Conservation (phyloP, 768 basidiomycete genomes). For the Sarcodon aspratus region DNA sequence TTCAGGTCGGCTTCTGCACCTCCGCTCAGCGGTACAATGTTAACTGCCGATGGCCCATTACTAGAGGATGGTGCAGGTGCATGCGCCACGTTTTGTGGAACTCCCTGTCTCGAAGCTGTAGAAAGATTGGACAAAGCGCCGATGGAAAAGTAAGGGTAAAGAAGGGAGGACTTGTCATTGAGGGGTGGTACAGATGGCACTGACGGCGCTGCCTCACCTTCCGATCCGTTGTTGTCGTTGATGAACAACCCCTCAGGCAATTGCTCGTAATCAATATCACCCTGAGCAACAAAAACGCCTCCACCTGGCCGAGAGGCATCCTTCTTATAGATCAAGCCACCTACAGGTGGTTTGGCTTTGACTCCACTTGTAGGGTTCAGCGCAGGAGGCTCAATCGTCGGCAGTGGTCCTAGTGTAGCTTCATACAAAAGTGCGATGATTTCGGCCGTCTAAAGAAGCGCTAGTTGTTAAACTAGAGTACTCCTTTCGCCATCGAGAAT, state of each 20-base stretch:
- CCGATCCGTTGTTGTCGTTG: slow-evolving; percentile 30
- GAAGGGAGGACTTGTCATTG: slow-evolving; percentile 9
- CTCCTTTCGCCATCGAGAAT: not conserved
- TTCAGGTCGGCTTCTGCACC: slow-evolving; percentile 34
- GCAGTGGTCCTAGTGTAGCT: slow-evolving; percentile 75
- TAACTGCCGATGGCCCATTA: slow-evolving; percentile 29
- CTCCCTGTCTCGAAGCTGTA: not conserved
- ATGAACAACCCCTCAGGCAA: slow-evolving; percentile 48
- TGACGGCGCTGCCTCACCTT: slow-evolving; percentile 32
- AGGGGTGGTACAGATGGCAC: slow-evolving; percentile 5
- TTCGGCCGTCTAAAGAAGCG: slow-evolving; percentile 61
- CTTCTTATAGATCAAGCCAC: slow-evolving; percentile 58
- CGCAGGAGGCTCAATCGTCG: slow-evolving; percentile 36
- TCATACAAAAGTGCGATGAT: slow-evolving; percentile 88
- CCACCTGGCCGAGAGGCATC: slow-evolving; percentile 79
- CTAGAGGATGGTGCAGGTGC: slow-evolving; percentile 2
- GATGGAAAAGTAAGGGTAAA: slow-evolving; percentile 3
- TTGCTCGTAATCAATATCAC: slow-evolving; percentile 21
- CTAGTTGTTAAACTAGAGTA: slow-evolving; percentile 1
- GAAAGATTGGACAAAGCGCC: not conserved
- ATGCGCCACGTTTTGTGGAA: not conserved
- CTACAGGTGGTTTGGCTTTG: slow-evolving; percentile 37
- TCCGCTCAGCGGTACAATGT: slow-evolving; percentile 37
- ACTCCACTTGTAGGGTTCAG: slow-evolving; percentile 76
- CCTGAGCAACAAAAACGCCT: slow-evolving; percentile 68